Evolutionary conservation across 331 rosid genomes (phyloP).

Genomic region (Acacia concinna): DNA sequence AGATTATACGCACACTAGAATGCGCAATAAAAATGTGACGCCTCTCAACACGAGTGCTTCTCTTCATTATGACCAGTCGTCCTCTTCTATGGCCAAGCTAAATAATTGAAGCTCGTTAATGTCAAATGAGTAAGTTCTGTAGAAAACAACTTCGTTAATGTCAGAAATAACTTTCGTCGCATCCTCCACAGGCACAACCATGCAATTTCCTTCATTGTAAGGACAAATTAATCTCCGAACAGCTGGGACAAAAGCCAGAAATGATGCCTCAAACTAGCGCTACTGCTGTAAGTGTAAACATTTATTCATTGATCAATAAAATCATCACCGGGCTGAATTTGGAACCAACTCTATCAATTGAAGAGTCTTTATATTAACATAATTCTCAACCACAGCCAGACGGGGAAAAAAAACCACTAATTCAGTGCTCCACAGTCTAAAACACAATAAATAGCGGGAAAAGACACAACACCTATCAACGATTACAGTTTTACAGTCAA

Average conservation of each 20-base stretch:
- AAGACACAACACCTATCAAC: neutral
- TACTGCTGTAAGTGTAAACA: neutral
- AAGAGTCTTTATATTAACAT: neutral
- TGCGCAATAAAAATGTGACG: neutral
- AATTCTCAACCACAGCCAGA: constrained; percentile 3
- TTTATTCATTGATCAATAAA: neutral
- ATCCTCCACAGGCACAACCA: neutral
- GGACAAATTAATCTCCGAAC: neutral
- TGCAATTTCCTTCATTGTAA: neutral
- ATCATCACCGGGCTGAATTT: neutral
- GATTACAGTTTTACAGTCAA: neutral
- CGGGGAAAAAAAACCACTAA: constrained; percentile 1
- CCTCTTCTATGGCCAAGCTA: neutral
- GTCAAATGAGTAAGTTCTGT: neutral
- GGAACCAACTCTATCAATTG: neutral
- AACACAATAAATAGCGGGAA: neutral
- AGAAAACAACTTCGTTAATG: neutral
- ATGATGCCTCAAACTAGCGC: neutral
- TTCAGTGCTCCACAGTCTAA: neutral
- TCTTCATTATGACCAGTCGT: neutral
- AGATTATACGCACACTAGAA: neutral
- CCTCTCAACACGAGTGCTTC: neutral
- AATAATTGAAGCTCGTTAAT: neutral
- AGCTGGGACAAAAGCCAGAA: neutral
- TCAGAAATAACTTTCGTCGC: neutral